phyloP scores from a whole-genome alignment of 106 monocot species.

The Acanthochlamys bracteata region DNA sequence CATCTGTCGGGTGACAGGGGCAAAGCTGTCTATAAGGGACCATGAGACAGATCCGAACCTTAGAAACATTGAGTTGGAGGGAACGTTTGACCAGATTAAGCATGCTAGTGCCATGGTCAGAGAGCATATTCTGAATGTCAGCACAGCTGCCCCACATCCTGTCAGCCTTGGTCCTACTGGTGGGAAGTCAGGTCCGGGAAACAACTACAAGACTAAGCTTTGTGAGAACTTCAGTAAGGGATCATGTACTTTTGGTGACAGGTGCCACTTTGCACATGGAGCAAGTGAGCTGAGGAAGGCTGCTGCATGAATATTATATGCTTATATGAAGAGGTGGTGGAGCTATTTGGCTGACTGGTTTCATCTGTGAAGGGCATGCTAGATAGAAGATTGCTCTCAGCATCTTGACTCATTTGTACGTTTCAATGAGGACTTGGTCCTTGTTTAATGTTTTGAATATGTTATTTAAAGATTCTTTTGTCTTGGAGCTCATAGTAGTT shows the following conservation, averaged over 20 bases:
- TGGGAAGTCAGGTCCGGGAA: slow-evolving; percentile 12
- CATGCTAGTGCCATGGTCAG: slow-evolving; percentile 54
- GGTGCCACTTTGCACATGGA: slow-evolving; percentile 75
- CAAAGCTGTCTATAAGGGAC: slow-evolving; percentile 61
- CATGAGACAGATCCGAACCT: slow-evolving; percentile 58
- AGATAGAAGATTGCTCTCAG: neutral
- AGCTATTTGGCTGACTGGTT: neutral
- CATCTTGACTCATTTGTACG: too few species aligned
- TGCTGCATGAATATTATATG: slow-evolving; percentile 1
- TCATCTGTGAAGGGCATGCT: neutral
- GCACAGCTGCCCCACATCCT: slow-evolving; percentile 11
- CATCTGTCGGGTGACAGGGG: slow-evolving; percentile 53
- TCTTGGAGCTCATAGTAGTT: too few species aligned
- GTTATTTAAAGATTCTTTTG: too few species aligned
- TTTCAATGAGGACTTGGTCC: too few species aligned
- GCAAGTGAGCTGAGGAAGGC: slow-evolving; percentile 49
- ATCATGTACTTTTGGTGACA: slow-evolving; percentile 60
- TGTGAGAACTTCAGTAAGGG: slow-evolving; percentile 72
- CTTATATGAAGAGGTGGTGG: neutral
- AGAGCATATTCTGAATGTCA: slow-evolving; percentile 48
- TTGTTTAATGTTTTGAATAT: too few species aligned
- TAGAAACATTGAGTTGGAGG: slow-evolving; percentile 74
- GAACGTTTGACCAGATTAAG: slow-evolving; percentile 68
- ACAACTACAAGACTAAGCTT: slow-evolving; percentile 56
- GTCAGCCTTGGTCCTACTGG: neutral